Base-by-base conservation (phyloP, 2,329 filamentous ascomycete genomes). In the Colletotrichum euphorbiae region DNA sequence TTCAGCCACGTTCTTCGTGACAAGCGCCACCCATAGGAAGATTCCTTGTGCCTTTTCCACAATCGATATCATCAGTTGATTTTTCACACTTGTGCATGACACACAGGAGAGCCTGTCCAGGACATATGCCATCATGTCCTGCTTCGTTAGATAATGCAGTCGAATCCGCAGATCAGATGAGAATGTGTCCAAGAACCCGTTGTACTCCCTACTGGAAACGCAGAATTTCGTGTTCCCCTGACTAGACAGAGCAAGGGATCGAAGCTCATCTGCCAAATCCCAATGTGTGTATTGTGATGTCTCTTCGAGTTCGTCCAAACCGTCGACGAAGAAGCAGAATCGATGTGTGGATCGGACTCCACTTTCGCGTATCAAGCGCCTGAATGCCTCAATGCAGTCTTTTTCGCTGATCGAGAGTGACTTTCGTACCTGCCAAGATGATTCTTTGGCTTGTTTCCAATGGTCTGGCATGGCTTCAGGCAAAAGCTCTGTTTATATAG, bases 261-360 rank as follows among this genome's bases (percentile, higher is more conserved):
- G 17, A 11, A 46, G 6, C 11, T n/a, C 8, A 6, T 11, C 0
- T 11, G 11, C 43, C 43, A 46, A 46, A 11, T 46, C 17, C 8
- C 2, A 1, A 15, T 46, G 17, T 6, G 17, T 13, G 17, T 19
- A 19, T 17, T 17, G 11, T 1, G 3, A 13, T n/a, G 2, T 6
- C 17, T 46, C 43, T 17, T 46, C 17, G n/a, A 46, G 2, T 21
- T 46, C 43, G 19, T 46, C 43, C 7, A 46, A 17, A 6, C 43
- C 43, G 19, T 46, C 43, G 3, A 46, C 11, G 19, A 46, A 24
- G 9, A 46, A 21, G 19, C n/a, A 46, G 8, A 46, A 21, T 3
- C 43, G 43, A 19, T 1, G 12, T 4, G n/a, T 19, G 3, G 17
- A 11, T 2, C 4, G 1, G 1, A 15, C 4, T 2, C 6, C 5